Evolutionary conservation across 2,329 filamentous ascomycete genomes (phyloP).

Genomic region (Aquanectria penicillioides): DNA sequence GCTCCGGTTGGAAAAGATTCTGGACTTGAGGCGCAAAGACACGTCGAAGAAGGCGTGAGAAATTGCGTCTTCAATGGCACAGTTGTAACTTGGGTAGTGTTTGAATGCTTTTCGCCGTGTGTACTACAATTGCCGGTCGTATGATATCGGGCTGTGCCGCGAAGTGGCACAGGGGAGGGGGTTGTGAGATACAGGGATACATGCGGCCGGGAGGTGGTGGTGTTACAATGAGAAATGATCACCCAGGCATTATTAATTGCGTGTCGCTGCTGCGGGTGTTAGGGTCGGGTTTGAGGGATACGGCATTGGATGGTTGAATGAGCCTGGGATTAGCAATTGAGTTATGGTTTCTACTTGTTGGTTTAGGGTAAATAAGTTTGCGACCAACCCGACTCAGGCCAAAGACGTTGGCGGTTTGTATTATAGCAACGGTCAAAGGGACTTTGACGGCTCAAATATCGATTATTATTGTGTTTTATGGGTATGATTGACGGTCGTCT

Average conservation of each 20-base stretch:
- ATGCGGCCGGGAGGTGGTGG: slow-evolving; percentile 3
- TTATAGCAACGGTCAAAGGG: too few relatives aligned
- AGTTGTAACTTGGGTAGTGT: neutral
- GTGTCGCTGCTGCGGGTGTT: neutral
- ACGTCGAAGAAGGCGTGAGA: neutral
- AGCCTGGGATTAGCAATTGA: too few relatives aligned
- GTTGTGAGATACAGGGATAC: slow-evolving; percentile 17
- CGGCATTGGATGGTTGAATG: too few relatives aligned
- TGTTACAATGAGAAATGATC: neutral
- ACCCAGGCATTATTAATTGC: neutral
- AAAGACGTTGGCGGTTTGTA: too few relatives aligned
- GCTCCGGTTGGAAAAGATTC: slow-evolving; percentile 73
- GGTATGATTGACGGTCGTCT: too few relatives aligned
- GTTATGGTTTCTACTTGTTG: too few relatives aligned
- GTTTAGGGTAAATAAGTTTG: too few relatives aligned
- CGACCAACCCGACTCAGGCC: too few relatives aligned
- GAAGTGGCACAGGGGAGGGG: slow-evolving; percentile 9
- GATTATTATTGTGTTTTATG: too few relatives aligned
- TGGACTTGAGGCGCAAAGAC: slow-evolving; percentile 60
- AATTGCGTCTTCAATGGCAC: neutral
- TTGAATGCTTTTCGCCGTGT: neutral
- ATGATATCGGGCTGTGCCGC: slow-evolving; percentile 22
- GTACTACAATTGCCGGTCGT: slow-evolving; percentile 6
- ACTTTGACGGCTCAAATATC: too few relatives aligned
- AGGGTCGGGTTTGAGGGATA: too few relatives aligned